Evolutionary conservation across 2,329 filamentous ascomycete genomes (phyloP), one percentile per base, ranked within the genome.

Genomic region (Pestalotiopsis sp.): DNA sequence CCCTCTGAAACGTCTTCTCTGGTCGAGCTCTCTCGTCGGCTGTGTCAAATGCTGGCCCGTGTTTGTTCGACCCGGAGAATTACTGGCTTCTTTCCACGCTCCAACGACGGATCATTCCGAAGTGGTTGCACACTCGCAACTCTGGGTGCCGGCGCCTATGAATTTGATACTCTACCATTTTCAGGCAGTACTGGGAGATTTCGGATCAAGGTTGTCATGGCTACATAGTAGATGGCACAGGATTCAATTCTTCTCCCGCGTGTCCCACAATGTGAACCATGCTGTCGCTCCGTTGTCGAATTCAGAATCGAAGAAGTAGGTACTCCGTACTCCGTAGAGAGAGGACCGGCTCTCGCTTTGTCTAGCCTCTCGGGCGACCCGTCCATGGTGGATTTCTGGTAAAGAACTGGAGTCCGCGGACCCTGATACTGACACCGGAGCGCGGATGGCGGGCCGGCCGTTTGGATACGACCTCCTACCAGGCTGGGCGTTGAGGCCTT

Each of bases 61-160:
- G 63, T 56, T 58, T 66, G n/a, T 36, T 49, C 20, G 63, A 38
- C 45, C 31, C 63, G 63, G 63, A 66, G 63, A 66, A 64, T 66
- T 66, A 39, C 39, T 12, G 13, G 13, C 17, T 4, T 56, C 41
- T 23, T 20, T 36, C 31, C 31, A 36, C 20, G 13, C 61, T 39
- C n/a, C 23, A 14, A 3, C 14, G 38, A 64, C 61, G 61, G 61
- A 52, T 64, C 61, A 64, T 52, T 64, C 39, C 36, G 61, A 49
- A 20, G 20, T 38, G 36, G 39, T 25, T 64, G 36, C 39, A 39
- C 31, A 9, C 31, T 36, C 31, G 31, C 31, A 27, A 20, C 41
- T 27, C 9, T 13, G 31, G 12, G 36, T 17, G 59, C 14, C 12
- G 38, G 61, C 20, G 39, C 25, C 41, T 49, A 20, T 45, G 36